Evolutionary conservation across 2,329 filamentous ascomycete species (phyloP).

Genomic region (Paecilomyces dactylethromorphus): DNA sequence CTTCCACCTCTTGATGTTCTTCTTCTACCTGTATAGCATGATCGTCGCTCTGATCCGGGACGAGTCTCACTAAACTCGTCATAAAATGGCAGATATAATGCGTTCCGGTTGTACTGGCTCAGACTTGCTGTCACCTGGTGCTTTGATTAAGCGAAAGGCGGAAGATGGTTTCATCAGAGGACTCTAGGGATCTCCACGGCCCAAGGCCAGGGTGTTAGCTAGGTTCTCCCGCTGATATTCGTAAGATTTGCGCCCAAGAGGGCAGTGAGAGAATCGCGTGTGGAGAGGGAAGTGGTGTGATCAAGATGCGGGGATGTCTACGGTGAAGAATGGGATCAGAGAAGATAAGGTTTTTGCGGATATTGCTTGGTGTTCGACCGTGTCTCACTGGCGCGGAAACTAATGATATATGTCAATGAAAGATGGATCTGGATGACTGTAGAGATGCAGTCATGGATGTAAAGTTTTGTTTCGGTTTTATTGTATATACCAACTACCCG

Average conservation of each 20-base stretch:
- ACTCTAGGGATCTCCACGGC: not conserved
- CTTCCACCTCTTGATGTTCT: slow-evolving; percentile 99
- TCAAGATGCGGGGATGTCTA: not conserved
- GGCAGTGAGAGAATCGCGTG: not conserved
- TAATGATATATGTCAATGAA: not conserved
- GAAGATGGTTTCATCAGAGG: slow-evolving; percentile 1
- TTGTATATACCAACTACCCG: slow-evolving; percentile 34
- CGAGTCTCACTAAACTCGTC: slow-evolving; percentile 67
- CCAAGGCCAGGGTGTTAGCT: not conserved
- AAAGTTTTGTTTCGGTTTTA: not conserved
- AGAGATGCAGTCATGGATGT: not conserved
- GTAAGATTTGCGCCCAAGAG: not conserved
- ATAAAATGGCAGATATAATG: slow-evolving; percentile 33
- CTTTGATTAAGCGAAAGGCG: not conserved
- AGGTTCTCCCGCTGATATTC: not conserved
- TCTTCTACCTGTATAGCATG: slow-evolving; percentile 99
- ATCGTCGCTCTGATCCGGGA: slow-evolving; percentile 95
- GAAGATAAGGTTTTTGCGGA: not conserved
- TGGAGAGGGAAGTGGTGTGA: not conserved
- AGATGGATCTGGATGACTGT: not conserved
- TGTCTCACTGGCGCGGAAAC: not conserved
- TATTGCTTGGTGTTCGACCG: not conserved
- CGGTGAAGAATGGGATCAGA: not conserved
- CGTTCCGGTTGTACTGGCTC: slow-evolving; percentile 22
- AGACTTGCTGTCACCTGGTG: slow-evolving; percentile 1